Conservation (phyloP, 768 basidiomycete species). For the Pholiota molesta region DNA sequence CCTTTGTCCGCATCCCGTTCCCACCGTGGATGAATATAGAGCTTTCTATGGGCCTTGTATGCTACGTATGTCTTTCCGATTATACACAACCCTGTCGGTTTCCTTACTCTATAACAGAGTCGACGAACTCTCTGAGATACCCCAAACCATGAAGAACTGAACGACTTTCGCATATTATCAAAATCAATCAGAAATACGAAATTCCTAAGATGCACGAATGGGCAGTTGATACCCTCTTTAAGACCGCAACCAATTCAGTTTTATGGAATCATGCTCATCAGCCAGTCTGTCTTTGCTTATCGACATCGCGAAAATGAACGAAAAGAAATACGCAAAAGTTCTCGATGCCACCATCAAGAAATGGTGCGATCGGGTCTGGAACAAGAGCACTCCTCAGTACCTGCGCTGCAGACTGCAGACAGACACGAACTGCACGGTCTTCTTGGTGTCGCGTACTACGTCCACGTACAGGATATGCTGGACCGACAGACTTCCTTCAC, state of each 20-base stretch:
- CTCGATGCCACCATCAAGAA: slow-evolving; percentile 26
- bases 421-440: slow-evolving; percentile 31
- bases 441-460: slow-evolving; percentile 41
- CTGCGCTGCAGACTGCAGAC: slow-evolving; percentile 41
- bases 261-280: slow-evolving; percentile 38
- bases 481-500: slow-evolving; percentile 29
- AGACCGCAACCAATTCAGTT: slow-evolving; percentile 25
- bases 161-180: slow-evolving; percentile 45
- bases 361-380: slow-evolving; percentile 35
- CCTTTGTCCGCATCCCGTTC: slow-evolving; percentile 34
- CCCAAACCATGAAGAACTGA: slow-evolving; percentile 43
- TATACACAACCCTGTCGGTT: background rate
- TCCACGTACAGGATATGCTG: slow-evolving; percentile 37
- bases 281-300: slow-evolving; percentile 32
- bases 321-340: slow-evolving; percentile 24
- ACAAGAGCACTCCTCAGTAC: slow-evolving; percentile 36
- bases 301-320: slow-evolving; percentile 25
- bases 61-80: slow-evolving; percentile 43
- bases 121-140: slow-evolving; percentile 46
- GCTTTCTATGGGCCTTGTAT: slow-evolving; percentile 58
- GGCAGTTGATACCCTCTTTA: slow-evolving; percentile 40
- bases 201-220: slow-evolving; percentile 49
- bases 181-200: slow-evolving; percentile 52
- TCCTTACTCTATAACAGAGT: slow-evolving; percentile 31
- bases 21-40: slow-evolving; percentile 49